Conservation (phyloP, 2,329 filamentous ascomycete species). For the Remersonia thermophila region DNA sequence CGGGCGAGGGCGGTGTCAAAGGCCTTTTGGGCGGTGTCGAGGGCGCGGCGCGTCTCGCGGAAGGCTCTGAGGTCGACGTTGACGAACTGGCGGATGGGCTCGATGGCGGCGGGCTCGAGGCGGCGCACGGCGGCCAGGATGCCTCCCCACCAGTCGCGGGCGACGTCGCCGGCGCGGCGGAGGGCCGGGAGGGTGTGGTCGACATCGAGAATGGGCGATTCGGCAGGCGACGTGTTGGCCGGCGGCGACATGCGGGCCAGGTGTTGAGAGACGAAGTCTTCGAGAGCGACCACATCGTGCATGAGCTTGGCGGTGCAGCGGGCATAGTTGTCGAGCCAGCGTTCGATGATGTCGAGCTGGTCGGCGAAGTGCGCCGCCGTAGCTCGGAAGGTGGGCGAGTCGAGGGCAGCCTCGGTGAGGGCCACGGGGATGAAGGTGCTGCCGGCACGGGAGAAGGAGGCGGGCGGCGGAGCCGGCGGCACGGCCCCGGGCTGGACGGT, state of each 20-base stretch:
- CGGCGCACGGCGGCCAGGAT: constrained; percentile 62
- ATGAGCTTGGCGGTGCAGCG: constrained; percentile 42
- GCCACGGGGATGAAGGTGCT: constrained; percentile 56
- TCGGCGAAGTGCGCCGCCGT: constrained; percentile 78
- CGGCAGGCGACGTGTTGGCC: constrained; percentile 56
- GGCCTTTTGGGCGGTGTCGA: constrained; percentile 71
- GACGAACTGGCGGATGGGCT: constrained; percentile 72
- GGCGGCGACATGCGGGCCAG: constrained; percentile 59
- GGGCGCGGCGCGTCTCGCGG: constrained; percentile 64
- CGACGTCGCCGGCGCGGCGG: constrained; percentile 71
- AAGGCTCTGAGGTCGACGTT: constrained; percentile 69
- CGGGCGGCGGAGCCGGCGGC: constrained; percentile 1
- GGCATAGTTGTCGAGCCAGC: constrained; percentile 65
- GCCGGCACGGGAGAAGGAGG: constrained; percentile 8
- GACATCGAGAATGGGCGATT: constrained; percentile 71
- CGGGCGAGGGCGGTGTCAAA: constrained; percentile 74
- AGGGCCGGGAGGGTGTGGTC: constrained; percentile 87
- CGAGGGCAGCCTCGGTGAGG: constrained; percentile 87
- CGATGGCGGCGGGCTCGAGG: constrained; percentile 63
- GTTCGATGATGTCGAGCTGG: constrained; percentile 81
- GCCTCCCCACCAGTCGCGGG: constrained; percentile 76
- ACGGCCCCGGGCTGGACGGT: not conserved
- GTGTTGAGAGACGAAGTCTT: constrained; percentile 67
- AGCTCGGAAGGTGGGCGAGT: constrained; percentile 90
- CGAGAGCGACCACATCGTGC: constrained; percentile 57